Conservation (phyloP, 148 eudicot genomes). For the Fallopia convolvulus region DNA sequence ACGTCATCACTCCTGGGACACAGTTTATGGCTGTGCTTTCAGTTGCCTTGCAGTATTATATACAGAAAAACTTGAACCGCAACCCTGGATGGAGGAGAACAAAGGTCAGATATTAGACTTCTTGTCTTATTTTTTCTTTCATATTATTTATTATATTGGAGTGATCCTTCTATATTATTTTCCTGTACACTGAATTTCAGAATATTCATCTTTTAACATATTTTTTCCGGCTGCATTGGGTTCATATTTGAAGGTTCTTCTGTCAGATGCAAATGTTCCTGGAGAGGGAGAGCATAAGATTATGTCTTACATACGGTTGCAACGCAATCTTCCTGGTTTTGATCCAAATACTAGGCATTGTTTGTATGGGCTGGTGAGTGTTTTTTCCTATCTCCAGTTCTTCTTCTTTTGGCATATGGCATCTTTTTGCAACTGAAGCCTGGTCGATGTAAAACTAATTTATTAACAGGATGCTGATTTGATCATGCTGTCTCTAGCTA, state of each 20-base stretch:
- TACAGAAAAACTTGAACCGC: slow-evolving; percentile 68
- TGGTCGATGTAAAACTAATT: slow-evolving; percentile 17
- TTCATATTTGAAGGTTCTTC: slow-evolving; percentile 87
- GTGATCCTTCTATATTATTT: slow-evolving; percentile 41
- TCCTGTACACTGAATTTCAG: slow-evolving; percentile 31
- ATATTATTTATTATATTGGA: slow-evolving; percentile 33
- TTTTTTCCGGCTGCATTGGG: slow-evolving; percentile 24
- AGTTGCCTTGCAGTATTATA: slow-evolving; percentile 82
- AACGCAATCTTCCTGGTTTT: slow-evolving; percentile 84
- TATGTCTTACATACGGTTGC: slow-evolving; percentile 92
- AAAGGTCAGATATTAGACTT: slow-evolving; percentile 47
- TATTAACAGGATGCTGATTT: slow-evolving; percentile 82
- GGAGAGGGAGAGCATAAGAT: slow-evolving; percentile 99
- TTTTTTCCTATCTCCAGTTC: background rate
- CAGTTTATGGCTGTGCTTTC: slow-evolving; percentile 88
- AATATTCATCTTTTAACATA: slow-evolving; percentile 23
- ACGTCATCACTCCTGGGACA: slow-evolving; percentile 98
- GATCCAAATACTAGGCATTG: slow-evolving; percentile 95
- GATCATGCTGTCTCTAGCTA: slow-evolving; percentile 91
- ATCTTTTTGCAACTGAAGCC: background rate
- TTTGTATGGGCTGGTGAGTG: slow-evolving; percentile 88
- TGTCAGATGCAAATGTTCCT: slow-evolving; percentile 97
- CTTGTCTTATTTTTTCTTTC: slow-evolving; percentile 15
- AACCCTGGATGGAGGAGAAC: slow-evolving; percentile 73
- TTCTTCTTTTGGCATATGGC: background rate